Evolutionary conservation across 1,139 yeast genomes (phyloP).

Genomic region (Wickerhamomyces sp.): DNA sequence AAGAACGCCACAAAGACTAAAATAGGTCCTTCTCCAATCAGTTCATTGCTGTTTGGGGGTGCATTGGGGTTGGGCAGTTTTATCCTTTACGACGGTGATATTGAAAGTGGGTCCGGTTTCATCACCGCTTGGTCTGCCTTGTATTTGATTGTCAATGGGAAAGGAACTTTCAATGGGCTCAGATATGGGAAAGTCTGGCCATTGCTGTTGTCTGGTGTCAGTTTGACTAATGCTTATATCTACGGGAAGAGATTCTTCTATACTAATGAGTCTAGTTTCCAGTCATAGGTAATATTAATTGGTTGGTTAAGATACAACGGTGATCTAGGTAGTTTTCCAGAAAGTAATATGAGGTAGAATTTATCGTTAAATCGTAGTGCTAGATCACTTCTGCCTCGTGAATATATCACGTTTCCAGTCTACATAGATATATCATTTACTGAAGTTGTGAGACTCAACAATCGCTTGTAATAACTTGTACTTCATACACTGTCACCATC

Average conservation of each 20-base stretch:
- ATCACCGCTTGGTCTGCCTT: conserved; percentile 81
- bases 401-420: no score
- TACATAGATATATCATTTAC: neutral
- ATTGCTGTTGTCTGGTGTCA: conserved; percentile 50
- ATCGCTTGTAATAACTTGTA: no score
- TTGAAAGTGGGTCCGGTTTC: conserved; percentile 83
- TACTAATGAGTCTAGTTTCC: conserved; percentile 7
- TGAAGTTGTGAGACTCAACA: neutral
- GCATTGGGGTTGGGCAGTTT: conserved; percentile 77
- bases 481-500: conserved; percentile 40
- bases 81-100: conserved; percentile 77
- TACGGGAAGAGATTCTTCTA: conserved; percentile 62
- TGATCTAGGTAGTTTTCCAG: no score
- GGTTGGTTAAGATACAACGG: no score
- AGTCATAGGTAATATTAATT: neutral
- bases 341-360: no score
- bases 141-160: conserved; percentile 72
- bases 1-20: conserved; percentile 5
- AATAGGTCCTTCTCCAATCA: conserved; percentile 41
- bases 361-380: no score
- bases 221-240: conserved; percentile 55
- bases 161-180: conserved; percentile 46
- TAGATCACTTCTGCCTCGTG: no score
- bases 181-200: conserved; percentile 52
- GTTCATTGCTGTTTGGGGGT: conserved; percentile 57